Evolutionary conservation across 345 rosid genomes (phyloP).

Genomic region (Durio zibethinus): DNA sequence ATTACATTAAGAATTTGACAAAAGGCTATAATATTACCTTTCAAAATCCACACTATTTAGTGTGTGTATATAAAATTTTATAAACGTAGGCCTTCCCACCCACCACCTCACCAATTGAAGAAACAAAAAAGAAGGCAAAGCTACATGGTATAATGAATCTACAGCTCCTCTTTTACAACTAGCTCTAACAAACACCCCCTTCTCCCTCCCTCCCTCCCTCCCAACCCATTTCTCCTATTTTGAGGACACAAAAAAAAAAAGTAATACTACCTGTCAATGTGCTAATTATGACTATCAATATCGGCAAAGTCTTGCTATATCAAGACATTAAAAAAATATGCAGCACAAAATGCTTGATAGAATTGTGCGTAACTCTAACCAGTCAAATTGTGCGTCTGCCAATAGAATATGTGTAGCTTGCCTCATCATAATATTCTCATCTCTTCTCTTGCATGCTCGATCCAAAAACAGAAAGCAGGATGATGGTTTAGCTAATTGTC

Average conservation of each 20-base stretch:
- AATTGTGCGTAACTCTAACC: slow-evolving; percentile 16
- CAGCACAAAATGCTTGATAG: slow-evolving; percentile 15
- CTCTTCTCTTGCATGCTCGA: neutral
- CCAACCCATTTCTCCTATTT: neutral
- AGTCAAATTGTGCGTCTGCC: slow-evolving; percentile 4
- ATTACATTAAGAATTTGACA: neutral
- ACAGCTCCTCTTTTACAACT: slow-evolving; percentile 33
- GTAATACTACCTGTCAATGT: neutral
- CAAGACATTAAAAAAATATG: slow-evolving; percentile 20
- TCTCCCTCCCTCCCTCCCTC: neutral
- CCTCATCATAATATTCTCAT: slow-evolving; percentile 4
- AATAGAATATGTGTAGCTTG: slow-evolving; percentile 9
- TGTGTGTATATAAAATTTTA: slow-evolving; percentile 14
- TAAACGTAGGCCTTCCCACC: neutral
- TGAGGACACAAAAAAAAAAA: neutral
- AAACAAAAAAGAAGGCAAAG: neutral
- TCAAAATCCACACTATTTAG: slow-evolving; percentile 25
- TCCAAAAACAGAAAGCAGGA: slow-evolving; percentile 9
- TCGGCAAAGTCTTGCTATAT: slow-evolving; percentile 18
- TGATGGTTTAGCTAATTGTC: slow-evolving; percentile 42
- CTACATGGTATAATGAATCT: slow-evolving; percentile 20
- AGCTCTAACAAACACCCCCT: neutral
- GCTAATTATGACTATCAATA: neutral
- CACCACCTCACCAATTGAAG: neutral
- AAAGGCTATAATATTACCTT: slow-evolving; percentile 16